Evolutionary conservation across 1,139 yeast species (phyloP).

Genomic region (Zygoascus hellenicus): DNA sequence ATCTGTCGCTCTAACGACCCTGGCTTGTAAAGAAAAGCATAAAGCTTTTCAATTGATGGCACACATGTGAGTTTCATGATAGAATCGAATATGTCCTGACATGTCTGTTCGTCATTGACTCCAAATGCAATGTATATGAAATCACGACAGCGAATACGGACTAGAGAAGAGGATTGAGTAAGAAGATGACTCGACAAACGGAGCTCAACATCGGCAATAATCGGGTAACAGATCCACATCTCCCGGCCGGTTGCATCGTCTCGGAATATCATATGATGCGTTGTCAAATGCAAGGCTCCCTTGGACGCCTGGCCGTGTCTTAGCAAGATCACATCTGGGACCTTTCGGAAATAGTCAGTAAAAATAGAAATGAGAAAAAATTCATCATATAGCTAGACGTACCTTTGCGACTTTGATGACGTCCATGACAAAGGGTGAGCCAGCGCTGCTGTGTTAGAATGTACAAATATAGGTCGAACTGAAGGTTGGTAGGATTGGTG

Average conservation of each 20-base stretch:
- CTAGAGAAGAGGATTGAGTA: slow-evolving; percentile 25
- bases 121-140: slow-evolving; percentile 81
- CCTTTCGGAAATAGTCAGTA: slow-evolving; percentile 30
- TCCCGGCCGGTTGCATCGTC: slow-evolving; percentile 47
- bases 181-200: slow-evolving; percentile 33
- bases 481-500: too few relatives aligned
- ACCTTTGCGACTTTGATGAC: slow-evolving; percentile 50
- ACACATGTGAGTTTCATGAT: slow-evolving; percentile 61
- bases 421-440: slow-evolving; percentile 39
- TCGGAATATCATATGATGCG: slow-evolving; percentile 81
- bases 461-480: too few relatives aligned
- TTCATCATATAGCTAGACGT: slow-evolving; percentile 13
- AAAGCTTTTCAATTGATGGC: slow-evolving; percentile 50
- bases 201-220: slow-evolving; percentile 62
- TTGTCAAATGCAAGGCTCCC: slow-evolving; percentile 74
- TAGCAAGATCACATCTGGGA: slow-evolving; percentile 61
- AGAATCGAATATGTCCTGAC: slow-evolving; percentile 68
- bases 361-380: background rate
- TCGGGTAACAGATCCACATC: slow-evolving; percentile 90
- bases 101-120: slow-evolving; percentile 52
- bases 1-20: slow-evolving; percentile 47
- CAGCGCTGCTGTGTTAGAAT: too few relatives aligned
- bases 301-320: slow-evolving; percentile 59
- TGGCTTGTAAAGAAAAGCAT: slow-evolving; percentile 66
- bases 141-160: slow-evolving; percentile 77